phyloP scores from a whole-genome alignment of 225 moss, liverwort and hornwort species.

The Antitrichia curtipendula region DNA sequence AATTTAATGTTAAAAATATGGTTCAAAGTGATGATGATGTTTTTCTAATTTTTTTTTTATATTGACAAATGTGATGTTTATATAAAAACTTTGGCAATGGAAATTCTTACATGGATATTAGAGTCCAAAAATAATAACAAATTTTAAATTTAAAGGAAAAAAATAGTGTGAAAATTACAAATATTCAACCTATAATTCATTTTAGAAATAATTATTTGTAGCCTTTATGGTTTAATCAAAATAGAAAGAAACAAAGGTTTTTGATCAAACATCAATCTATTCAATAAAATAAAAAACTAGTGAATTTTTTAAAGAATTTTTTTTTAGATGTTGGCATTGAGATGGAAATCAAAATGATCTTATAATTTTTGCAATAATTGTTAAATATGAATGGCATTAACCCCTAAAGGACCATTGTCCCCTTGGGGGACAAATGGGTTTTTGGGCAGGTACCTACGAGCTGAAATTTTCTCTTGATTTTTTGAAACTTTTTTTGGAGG shows the following conservation, averaged over 20 bases:
- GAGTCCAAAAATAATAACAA: background rate
- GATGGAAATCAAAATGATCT: background rate
- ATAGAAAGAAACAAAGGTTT: background rate
- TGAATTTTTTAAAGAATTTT: background rate
- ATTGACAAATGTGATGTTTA: background rate
- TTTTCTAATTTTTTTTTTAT: background rate
- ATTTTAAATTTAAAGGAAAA: rapidly evolving
- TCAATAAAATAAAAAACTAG: background rate
- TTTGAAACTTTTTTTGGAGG: no score
- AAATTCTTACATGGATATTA: background rate
- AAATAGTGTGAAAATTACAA: background rate
- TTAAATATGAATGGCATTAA: background rate
- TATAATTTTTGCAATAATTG: background rate
- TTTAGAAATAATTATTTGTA: rapidly evolving
- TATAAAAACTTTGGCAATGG: background rate
- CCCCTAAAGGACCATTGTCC: no score
- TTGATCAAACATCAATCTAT: background rate
- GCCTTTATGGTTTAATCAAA: background rate
- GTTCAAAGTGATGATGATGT: background rate
- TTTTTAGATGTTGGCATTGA: background rate
- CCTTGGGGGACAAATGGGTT: no score
- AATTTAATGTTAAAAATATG: no score
- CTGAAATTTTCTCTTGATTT: no score
- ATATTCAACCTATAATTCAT: no score
- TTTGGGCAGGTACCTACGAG: no score